phyloP scores from a whole-genome alignment of 1,284 basidiomycete genomes.

The Cutaneotrichosporon curvatum region DNA sequence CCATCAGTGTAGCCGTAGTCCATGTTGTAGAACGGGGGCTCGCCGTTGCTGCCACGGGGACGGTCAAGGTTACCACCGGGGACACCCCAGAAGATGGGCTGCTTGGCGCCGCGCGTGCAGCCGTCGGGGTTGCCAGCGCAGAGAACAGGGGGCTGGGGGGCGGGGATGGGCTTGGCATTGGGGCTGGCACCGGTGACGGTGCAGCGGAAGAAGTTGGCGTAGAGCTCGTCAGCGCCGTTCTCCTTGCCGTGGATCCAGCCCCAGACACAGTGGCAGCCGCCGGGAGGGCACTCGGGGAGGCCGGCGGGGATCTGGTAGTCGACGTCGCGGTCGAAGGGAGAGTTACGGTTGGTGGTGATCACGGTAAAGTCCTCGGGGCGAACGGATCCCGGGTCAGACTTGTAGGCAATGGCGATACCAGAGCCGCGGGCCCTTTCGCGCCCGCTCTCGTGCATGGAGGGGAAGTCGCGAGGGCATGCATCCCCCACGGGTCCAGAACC shows the following conservation, averaged over 20 bases:
- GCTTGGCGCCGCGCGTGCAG: constrained; percentile 25
- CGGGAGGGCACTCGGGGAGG: constrained; percentile 60
- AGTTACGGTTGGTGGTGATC: constrained; percentile 64
- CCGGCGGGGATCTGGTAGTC: constrained; percentile 57
- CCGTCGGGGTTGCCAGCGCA: constrained; percentile 13
- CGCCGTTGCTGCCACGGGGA: constrained; percentile 50
- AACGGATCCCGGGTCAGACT: constrained; percentile 52
- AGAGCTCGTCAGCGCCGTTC: constrained; percentile 32
- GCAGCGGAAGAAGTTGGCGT: constrained; percentile 23
- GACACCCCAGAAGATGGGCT: constrained; percentile 12
- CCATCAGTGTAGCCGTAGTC: constrained; percentile 46
- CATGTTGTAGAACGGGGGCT: constrained; percentile 31
- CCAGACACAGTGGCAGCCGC: constrained; percentile 62
- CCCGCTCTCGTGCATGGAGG: not conserved
- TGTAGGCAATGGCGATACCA: constrained; percentile 60
- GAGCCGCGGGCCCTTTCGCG: constrained; percentile 6
- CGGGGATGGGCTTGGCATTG: constrained; percentile 21
- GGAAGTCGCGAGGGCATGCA: not conserved
- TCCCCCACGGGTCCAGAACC: not conserved
- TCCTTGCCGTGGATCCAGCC: constrained; percentile 55
- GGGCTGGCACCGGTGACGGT: constrained; percentile 37
- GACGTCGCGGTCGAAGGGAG: constrained; percentile 60
- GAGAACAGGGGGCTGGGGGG: constrained; percentile 28
- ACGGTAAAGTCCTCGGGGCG: constrained; percentile 61
- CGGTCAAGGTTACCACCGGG: constrained; percentile 28